Percentiles rank a stretch among this genome's conserved stretches.
Evolutionary conservation across 2,329 filamentous ascomycete genomes (phyloP).

Genomic region (Periconia sp.): DNA sequence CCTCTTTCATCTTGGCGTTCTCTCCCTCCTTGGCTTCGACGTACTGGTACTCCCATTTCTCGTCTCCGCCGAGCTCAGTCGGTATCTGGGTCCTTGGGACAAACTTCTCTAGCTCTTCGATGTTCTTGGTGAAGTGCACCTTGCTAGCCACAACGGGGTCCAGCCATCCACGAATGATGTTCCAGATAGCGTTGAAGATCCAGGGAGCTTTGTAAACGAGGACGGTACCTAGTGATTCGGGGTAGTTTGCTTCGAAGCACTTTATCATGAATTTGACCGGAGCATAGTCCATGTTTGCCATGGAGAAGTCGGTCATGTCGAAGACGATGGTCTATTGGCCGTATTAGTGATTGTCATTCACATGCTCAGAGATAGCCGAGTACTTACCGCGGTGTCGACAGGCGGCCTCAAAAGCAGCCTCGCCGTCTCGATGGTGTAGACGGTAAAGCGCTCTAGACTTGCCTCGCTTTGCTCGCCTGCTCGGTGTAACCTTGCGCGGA

Average conservation of each 20-base stretch:
- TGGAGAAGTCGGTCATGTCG: slow-evolving; percentile 91
- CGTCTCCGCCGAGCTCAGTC: slow-evolving; percentile 84
- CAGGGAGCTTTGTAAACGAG: slow-evolving; percentile 96
- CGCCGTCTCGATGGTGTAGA: slow-evolving; percentile 94
- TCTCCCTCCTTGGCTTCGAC: slow-evolving; percentile 77
- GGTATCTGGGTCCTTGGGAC: slow-evolving; percentile 74
- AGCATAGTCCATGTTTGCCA: slow-evolving; percentile 98
- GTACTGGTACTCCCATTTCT: slow-evolving; percentile 85
- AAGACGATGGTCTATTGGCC: slow-evolving; percentile 81
- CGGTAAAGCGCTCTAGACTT: slow-evolving; percentile 85
- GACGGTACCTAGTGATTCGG: slow-evolving; percentile 86
- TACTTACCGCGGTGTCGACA: slow-evolving; percentile 87
- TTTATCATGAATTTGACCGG: slow-evolving; percentile 99
- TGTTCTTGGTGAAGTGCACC: slow-evolving; percentile 87
- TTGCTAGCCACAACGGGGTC: slow-evolving; percentile 95
- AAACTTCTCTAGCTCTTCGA: slow-evolving; percentile 78
- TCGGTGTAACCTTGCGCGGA: slow-evolving; percentile 81
- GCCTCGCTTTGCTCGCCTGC: slow-evolving; percentile 82
- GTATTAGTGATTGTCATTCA: slow-evolving; percentile 20
- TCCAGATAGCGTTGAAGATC: slow-evolving; percentile 98
- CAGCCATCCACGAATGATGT: slow-evolving; percentile 92
- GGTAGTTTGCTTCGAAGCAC: slow-evolving; percentile 98
- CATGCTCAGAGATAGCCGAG: not conserved
- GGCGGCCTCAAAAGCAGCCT: slow-evolving; percentile 79
- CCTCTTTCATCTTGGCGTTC: slow-evolving; percentile 74